Evolutionary conservation across 2,329 filamentous ascomycete species (phyloP).

Genomic region (Venturia nashicola): DNA sequence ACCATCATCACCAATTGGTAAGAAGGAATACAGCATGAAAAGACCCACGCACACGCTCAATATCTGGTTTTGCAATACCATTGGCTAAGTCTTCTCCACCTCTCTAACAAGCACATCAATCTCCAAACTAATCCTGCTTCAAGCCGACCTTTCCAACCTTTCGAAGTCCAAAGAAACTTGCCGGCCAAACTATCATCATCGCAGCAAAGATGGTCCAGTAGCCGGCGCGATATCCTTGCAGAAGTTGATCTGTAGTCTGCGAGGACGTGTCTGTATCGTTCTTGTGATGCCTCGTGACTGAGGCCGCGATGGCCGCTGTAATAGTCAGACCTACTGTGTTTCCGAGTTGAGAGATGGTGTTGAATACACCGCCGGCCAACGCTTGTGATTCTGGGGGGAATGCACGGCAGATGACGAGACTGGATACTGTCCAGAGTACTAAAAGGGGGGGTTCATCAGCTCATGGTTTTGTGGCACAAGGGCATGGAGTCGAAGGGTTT

Average conservation of each 20-base stretch:
- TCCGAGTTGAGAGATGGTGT: constrained; percentile 31
- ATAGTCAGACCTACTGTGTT: constrained; percentile 24
- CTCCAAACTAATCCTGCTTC: constrained; percentile 21
- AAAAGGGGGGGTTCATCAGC: no score
- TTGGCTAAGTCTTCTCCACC: no score
- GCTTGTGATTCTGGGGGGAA: constrained; percentile 30
- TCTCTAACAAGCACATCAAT: no score
- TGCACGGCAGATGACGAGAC: constrained; percentile 29
- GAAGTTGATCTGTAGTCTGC: constrained; percentile 15
- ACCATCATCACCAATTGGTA: no score
- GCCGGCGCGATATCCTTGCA: constrained; percentile 29
- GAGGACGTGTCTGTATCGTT: neutral
- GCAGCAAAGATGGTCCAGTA: constrained; percentile 31
- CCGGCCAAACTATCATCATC: constrained; percentile 20
- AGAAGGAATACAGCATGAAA: no score
- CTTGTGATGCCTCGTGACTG: constrained; percentile 24
- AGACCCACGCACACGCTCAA: no score
- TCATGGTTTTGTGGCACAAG: no score
- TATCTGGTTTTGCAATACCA: no score
- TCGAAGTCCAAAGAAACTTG: constrained; percentile 24
- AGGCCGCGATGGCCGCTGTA: constrained; percentile 15
- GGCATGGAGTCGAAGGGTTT: no score
- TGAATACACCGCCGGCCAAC: constrained; percentile 34
- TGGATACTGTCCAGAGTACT: constrained; percentile 30
- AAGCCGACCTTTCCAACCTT: constrained; percentile 32